Base-by-base conservation (phyloP, 148 eudicot species). In the Arbutus unedo region DNA sequence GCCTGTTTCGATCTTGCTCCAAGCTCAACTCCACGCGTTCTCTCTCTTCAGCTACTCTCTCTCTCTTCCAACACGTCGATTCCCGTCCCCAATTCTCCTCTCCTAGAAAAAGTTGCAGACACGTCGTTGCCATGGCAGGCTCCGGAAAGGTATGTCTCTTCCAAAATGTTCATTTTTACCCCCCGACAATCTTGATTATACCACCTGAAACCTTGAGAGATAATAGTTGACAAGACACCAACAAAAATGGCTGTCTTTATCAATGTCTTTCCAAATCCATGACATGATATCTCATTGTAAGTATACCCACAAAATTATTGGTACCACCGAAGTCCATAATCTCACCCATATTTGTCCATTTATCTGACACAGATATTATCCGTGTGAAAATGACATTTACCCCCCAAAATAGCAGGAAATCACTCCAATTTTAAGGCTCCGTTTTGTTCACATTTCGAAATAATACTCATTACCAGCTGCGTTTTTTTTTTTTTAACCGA, bases 111-210 rank as follows among this genome's bases (percentile, higher is more conserved):
- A 88, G 85, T 59, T 86, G 86, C 81, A 68, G 96, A 48, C 88
- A 85, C 48, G 93, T 93, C 70, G 98, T 89, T 50, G 55, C 93
- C 73, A 95, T 95, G 98, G 95, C 98, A 80, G 93, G 85, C 77
- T 84, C 98, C 57, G 95, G 93, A 18, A 92, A 92, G 92, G 98
- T 94, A 51, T 31, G 8, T 31, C 5, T 11, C 53, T 3, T 25
- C 59, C 45, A 1, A 31, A 1, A 31, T 31, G 0, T 31, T 31
- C 38, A 31, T 31, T 31, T 31, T 31, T 31, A 31, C 38, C 38
- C 38, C 38, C 38, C 1, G 38, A 31, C 38, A 31, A 31, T 31
- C 38, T 31, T 31, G 1, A 31, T 31, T 31, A 31, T 31, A 31
- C 38, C 38, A 31, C 38, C 38, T 31, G 38, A 31, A 31, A 31